Conservation (phyloP, 371 early-diverging fungal species). For the Thermomucor indicae-seudaticae region DNA sequence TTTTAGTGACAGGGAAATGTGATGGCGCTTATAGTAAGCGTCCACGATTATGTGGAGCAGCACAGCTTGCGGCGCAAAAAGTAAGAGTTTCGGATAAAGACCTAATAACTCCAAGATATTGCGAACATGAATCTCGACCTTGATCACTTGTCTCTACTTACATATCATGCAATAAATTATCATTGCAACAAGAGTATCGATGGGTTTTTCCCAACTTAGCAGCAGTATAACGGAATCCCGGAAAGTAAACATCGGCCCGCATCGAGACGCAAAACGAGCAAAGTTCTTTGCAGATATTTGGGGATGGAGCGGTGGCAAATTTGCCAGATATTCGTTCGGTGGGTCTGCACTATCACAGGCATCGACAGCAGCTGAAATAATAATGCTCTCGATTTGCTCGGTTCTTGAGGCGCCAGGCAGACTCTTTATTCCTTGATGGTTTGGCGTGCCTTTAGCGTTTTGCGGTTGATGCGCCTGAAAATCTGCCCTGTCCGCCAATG, state of each 20-base stretch:
- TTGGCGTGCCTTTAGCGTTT: not conserved
- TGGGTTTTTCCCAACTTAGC: constrained; percentile 43
- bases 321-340: constrained; percentile 27
- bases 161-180: constrained; percentile 34
- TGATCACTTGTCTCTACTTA: constrained; percentile 14
- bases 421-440: not conserved
- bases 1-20: not conserved
- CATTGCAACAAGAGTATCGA: constrained; percentile 33
- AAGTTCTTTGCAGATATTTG: constrained; percentile 44
- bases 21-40: constrained; percentile 8
- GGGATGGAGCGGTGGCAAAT: constrained; percentile 33
- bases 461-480: not conserved
- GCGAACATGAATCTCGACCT: not conserved
- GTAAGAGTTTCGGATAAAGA: constrained; percentile 28
- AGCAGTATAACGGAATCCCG: constrained; percentile 35
- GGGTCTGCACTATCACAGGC: constrained; percentile 25
- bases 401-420: constrained; percentile 4
- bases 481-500: not conserved
- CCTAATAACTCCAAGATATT: constrained; percentile 11
- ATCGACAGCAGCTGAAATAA: constrained; percentile 39
- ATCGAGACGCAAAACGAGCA: constrained; percentile 38
- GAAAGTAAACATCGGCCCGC: constrained; percentile 40
- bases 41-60: constrained; percentile 7
- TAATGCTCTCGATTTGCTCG: constrained; percentile 24
- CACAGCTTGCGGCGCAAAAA: constrained; percentile 31